Conservation (phyloP, 805 yeast species). For the Lipomyces spencermartinsiae region DNA sequence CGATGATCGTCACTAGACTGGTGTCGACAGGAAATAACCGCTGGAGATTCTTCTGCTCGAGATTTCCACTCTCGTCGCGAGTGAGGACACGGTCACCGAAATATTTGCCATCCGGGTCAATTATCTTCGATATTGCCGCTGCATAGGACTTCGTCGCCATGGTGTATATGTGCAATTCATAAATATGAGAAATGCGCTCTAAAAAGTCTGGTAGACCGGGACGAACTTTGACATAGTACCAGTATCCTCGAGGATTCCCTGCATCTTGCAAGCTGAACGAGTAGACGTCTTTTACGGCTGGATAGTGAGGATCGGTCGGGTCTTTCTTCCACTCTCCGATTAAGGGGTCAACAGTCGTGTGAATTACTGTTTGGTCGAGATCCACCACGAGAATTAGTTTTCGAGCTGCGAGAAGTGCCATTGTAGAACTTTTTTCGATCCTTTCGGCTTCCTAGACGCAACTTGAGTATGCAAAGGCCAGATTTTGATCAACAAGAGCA, state of each 20-base stretch:
- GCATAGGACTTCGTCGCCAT: constrained; percentile 99
- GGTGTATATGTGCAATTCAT: constrained; percentile 93
- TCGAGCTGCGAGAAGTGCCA: constrained; percentile 62
- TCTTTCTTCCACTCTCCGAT: constrained; percentile 96
- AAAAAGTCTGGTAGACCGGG: constrained; percentile 85
- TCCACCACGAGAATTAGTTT: constrained; percentile 92
- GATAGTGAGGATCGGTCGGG: constrained; percentile 81
- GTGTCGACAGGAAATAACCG: constrained; percentile 95
- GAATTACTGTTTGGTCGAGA: constrained; percentile 95
- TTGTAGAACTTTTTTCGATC: constrained; percentile 72
- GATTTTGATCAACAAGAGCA: not conserved
- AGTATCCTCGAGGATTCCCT: constrained; percentile 42
- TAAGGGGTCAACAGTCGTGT: constrained; percentile 97
- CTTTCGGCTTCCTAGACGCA: constrained; percentile 74
- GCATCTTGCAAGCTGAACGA: constrained; percentile 82
- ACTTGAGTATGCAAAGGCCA: not conserved
- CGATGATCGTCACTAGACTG: constrained; percentile 94
- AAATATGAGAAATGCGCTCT: constrained; percentile 63
- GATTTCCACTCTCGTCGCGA: constrained; percentile 91
- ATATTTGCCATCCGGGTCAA: constrained; percentile 84
- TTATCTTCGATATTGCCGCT: constrained; percentile 81
- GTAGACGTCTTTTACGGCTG: constrained; percentile 80
- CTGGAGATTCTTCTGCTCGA: constrained; percentile 85
- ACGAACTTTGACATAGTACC: constrained; percentile 91
- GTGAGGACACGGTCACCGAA: constrained; percentile 92